Percentiles rank a stretch among this genome's conserved stretches.
These are phyloP conservation scores for Chlamydomonas reinhardtii DNA, from an alignment of 163 green algal species.

Conservation along the genomic window DNA sequence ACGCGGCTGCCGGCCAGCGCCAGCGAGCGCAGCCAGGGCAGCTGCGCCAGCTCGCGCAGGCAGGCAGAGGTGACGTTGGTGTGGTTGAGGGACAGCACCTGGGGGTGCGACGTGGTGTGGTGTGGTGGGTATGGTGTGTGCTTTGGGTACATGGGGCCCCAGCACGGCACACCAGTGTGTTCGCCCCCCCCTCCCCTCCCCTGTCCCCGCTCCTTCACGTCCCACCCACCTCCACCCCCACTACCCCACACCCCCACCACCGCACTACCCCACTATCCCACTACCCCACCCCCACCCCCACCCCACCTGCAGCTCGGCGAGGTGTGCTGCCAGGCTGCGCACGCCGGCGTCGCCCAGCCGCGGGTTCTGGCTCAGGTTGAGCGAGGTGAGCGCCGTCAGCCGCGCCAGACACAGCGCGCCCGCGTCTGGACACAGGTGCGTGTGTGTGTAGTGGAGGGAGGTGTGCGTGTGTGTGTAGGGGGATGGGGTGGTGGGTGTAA, in stretches of 20 bases:
- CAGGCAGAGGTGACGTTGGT: constrained; percentile 22
- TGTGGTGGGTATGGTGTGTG: neutral
- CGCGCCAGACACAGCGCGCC: constrained; percentile 43
- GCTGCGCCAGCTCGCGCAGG: constrained; percentile 7
- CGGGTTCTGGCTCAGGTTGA: constrained; percentile 49
- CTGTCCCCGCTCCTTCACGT: no score
- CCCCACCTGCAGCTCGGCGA: constrained; percentile 31
- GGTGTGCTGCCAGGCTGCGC: constrained; percentile 14
- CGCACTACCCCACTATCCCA: neutral
- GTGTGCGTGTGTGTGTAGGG: neutral
- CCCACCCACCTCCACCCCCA: neutral
- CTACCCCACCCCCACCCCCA: no score
- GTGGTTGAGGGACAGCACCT: constrained; percentile 54
- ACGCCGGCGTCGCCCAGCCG: constrained; percentile 46
- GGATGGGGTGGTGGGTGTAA: no score
- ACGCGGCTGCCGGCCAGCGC: constrained; percentile 36
- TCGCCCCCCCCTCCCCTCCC: no score
- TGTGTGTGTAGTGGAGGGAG: neutral
- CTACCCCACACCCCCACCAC: neutral
- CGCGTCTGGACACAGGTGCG: constrained; percentile 1
- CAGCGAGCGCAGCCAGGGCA: constrained; percentile 34
- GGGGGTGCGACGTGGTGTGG: neutral
- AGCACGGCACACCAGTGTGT: no score
- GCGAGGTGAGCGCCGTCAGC: constrained; percentile 30
- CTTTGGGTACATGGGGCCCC: no score